Percentiles rank a stretch among this genome's conserved stretches.
These are phyloP conservation scores for Hymenoscyphus albidus DNA, from an alignment of 2,329 filamentous ascomycete genomes.

Conservation along the genomic window DNA sequence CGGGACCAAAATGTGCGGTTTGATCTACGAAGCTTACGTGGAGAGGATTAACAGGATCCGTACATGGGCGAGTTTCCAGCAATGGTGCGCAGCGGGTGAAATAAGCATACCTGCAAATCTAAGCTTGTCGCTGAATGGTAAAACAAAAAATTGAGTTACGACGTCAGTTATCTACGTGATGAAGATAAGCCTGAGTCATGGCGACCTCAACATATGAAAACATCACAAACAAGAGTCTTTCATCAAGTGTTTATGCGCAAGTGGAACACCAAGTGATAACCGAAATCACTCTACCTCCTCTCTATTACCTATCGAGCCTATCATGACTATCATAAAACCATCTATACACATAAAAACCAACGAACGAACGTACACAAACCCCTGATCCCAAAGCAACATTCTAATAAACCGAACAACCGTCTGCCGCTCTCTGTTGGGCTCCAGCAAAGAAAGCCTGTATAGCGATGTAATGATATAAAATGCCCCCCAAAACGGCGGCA, in stretches of 20 bases:
- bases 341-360: not conserved
- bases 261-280: not conserved
- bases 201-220: too few relatives aligned
- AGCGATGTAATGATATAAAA: constrained; percentile 93
- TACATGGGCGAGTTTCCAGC: too few relatives aligned
- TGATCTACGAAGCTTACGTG: too few relatives aligned
- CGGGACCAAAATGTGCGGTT: too few relatives aligned
- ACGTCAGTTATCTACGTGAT: too few relatives aligned
- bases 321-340: not conserved
- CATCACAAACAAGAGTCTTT: not conserved
- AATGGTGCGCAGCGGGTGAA: too few relatives aligned
- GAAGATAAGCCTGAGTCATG: too few relatives aligned
- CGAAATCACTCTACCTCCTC: not conserved
- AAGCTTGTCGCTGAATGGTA: too few relatives aligned
- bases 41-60: too few relatives aligned
- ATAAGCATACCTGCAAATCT: too few relatives aligned
- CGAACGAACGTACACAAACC: not conserved
- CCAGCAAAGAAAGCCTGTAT: constrained; percentile 92
- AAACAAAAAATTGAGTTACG: too few relatives aligned
- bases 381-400: not conserved
- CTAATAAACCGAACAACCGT: constrained; percentile 32
- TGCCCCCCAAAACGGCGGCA: constrained; percentile 86
- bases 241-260: not conserved
- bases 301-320: not conserved
- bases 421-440: constrained; percentile 63